Base-by-base conservation (phyloP, 768 basidiomycete genomes). In the Crassisporium funariophilum region DNA sequence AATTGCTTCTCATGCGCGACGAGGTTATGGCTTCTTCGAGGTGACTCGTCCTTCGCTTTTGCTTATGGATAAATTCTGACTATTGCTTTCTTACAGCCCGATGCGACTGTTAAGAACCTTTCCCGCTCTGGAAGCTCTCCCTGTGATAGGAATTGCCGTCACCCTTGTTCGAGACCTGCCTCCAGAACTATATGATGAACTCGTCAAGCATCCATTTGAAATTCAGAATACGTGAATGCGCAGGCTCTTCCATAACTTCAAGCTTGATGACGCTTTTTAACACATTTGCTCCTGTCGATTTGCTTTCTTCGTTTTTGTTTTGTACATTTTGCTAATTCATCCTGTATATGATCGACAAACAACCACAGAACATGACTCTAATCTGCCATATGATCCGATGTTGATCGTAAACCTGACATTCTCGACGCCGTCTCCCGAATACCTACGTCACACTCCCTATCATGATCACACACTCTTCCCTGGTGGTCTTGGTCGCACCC, bases 91-190 rank as follows among this genome's bases (percentile, higher is more conserved):
- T 24, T 38, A 7, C 54, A 97, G 94, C 49, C 97, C 97, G 1
- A 98, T 98, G 93, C 86, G 88, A 46, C 77, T 97, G 5, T 76
- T 99, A 3, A 85, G 95, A 16, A 95, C 88, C 0, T 95, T 98
- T 64, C 97, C 97, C 4, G 88, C 92, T 0, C 77, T 99, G 1
- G 85, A 95, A 54, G 91, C 94, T 1, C 65, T 85, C 12, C 84
- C 87, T 24, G 87, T 98, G 38, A 87, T 98, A 43, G 91, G 90
- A 2, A 91, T 98, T 57, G 91, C 94, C 1, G 91, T 98, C 12
- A 93, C 92, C 0, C 83, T 98, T 31, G 92, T 98, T 19, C 84
- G 93, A 46, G 94, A 98, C 57, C 76, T 98, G 9, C 93, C 92
- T 1, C 57, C 86, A 29, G 89, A 88, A 19, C 72, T 95, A 4